Base-by-base conservation (phyloP, 495 filamentous ascomycete species). In the Trichoderma erinaceum region DNA sequence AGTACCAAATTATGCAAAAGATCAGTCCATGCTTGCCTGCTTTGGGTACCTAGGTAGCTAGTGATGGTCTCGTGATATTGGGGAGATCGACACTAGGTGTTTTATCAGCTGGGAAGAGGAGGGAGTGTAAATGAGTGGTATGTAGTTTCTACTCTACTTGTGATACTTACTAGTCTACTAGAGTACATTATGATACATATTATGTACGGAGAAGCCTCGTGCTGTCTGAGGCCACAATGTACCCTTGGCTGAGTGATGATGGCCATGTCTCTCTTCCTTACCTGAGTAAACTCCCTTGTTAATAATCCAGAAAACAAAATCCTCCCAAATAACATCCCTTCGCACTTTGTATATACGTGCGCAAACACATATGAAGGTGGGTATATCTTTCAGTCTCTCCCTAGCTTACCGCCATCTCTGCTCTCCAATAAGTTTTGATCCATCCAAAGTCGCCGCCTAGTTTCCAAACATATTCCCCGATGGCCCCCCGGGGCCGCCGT, bases 401-500 rank as follows among this genome's bases (percentile, higher is more conserved):
- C 56, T 21, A 4, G 15, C 56, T n/a, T 16, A 3, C n/a, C 16
- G 13, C 23, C 10, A 23, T 61, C 27, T 27, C 56, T 18, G 10
- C 27, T 27, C 50, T n/a, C 16, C n/a, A 11, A 56, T 21, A 38
- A 38, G 5, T 5, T 5, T 16, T 56, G 21, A 56, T 25, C 18
- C 10, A 4, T 23, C 56, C 56, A 10, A 10, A 16, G 18, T 3
- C 48, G 6, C 5, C n/a, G 13, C 18, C n/a, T 48, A 61, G 56
- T 32, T 61, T 6, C 56, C 56, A 61, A 61, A 61, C 56, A 61
- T 61, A 16, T 61, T 27, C 10, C 56, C 67, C 64, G 7, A 38
- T 21, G 16, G 58, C 18, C 67, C 67, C 48, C 25, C 56, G 27
- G 27, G 58, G 48, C 67, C 56, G 56, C 56, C 63, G 58, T 64